Conservation (phyloP, 345 rosid species). For the Eucalyptus sideroxylon region DNA sequence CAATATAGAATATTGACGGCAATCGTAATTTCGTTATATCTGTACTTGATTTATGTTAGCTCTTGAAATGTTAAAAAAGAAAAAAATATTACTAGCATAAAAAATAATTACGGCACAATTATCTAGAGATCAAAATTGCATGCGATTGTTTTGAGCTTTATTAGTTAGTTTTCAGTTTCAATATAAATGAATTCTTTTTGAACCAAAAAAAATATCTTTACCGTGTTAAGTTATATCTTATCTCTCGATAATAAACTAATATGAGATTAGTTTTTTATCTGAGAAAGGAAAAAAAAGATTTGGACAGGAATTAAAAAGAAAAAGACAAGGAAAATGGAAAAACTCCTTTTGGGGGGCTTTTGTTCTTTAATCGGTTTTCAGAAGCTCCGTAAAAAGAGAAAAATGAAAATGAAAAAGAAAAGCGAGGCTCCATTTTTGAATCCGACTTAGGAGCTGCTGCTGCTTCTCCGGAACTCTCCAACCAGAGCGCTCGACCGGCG, state of each 20-base stretch:
- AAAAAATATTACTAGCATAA: neutral
- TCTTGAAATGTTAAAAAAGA: neutral
- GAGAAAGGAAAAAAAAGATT: neutral
- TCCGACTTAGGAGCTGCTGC: neutral
- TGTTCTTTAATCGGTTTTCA: neutral
- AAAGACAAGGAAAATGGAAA: neutral
- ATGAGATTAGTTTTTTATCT: neutral
- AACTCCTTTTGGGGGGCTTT: neutral
- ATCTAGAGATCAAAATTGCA: neutral
- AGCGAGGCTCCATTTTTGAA: neutral
- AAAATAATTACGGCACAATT: neutral
- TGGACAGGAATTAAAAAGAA: neutral
- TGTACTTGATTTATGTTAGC: neutral
- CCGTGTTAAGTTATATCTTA: neutral
- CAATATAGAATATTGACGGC: neutral
- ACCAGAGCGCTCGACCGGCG: neutral
- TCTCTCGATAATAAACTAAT: neutral
- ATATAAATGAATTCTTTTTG: neutral
- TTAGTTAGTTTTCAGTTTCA: no score
- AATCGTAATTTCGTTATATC: neutral
- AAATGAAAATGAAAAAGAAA: neutral
- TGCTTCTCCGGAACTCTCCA: neutral
- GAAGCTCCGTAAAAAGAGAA: neutral
- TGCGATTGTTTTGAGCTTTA: rapidly evolving
- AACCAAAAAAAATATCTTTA: no score